phyloP scores from a whole-genome alignment of 83 land plant genomes.

The Picea abies region DNA sequence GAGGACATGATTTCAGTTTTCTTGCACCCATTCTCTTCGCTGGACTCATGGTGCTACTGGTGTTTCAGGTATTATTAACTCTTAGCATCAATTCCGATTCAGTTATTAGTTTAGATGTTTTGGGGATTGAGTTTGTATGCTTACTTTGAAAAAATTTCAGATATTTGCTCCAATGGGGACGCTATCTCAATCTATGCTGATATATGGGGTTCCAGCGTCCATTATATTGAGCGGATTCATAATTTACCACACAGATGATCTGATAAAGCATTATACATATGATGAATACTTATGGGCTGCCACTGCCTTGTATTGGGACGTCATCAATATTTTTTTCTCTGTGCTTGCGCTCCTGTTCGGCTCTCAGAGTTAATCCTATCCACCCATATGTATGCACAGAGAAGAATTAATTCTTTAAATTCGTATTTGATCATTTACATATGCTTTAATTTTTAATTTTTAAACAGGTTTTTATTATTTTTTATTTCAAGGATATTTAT shows the following conservation, averaged over 20 bases:
- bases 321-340: conserved; percentile 52
- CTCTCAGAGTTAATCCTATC: no score
- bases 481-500: no score
- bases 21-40: conserved; percentile 84
- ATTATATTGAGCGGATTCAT: conserved; percentile 60
- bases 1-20: conserved; percentile 82
- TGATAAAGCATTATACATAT: conserved; percentile 56
- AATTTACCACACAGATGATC: conserved; percentile 68
- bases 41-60: conserved; percentile 51
- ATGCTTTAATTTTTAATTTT: no score
- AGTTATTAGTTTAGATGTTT: no score
- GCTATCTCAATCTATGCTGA: conserved; percentile 15
- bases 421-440: no score
- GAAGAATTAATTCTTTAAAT: no score
- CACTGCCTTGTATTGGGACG: conserved; percentile 49
- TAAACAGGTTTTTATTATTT: no score
- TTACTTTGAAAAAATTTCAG: no score
- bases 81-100: no score
- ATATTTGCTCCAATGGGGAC: conserved; percentile 45
- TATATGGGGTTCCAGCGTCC: conserved; percentile 43
- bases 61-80: conserved; percentile 62
- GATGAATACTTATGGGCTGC: conserved; percentile 72
- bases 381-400: no score
- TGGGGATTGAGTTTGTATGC: no score
- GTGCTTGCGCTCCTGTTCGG: no score